phyloP scores from a whole-genome alignment of 139 green algal species.

The Mesotaenium endlicherianum region DNA sequence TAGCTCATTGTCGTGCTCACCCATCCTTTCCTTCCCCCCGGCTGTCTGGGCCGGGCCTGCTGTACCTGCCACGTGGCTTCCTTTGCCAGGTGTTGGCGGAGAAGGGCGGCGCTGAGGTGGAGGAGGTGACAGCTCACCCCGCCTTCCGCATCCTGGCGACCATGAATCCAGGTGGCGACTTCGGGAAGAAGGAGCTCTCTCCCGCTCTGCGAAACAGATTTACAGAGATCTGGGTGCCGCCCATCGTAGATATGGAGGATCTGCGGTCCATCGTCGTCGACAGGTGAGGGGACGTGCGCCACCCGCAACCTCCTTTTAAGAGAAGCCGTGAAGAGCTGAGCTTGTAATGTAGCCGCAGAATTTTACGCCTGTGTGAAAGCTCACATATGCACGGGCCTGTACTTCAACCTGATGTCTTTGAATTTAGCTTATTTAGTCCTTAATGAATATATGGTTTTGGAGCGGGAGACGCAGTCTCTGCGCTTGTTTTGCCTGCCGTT shows the following conservation, averaged over 20 bases:
- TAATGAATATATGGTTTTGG: not conserved
- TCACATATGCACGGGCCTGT: not conserved
- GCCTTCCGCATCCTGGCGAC: conserved; percentile 90
- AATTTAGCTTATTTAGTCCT: not conserved
- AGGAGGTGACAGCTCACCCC: conserved; percentile 75
- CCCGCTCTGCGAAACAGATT: conserved; percentile 94
- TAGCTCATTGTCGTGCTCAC: too few relatives aligned
- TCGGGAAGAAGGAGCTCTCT: conserved; percentile 97
- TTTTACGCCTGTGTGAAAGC: not conserved
- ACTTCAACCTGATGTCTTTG: not conserved
- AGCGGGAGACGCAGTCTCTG: too few relatives aligned
- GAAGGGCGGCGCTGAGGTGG: conserved; percentile 75
- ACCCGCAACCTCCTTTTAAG: too few relatives aligned
- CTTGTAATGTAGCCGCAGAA: not conserved
- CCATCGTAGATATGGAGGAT: conserved; percentile 51
- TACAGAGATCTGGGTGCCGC: conserved; percentile 71
- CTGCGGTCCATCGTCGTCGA: conserved; percentile 54
- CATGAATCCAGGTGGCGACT: conserved; percentile 97
- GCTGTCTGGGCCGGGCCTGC: not conserved
- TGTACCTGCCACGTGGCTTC: not conserved
- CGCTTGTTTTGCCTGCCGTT: too few relatives aligned
- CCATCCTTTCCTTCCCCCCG: too few relatives aligned
- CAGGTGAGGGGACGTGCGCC: conserved; percentile 15
- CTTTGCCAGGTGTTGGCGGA: conserved; percentile 74
- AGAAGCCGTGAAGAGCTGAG: too few relatives aligned